Percentiles rank a stretch among this genome's conserved stretches.
phyloP scores from a whole-genome alignment of 2,329 filamentous ascomycete species.

The Paradendryphiella salina region DNA sequence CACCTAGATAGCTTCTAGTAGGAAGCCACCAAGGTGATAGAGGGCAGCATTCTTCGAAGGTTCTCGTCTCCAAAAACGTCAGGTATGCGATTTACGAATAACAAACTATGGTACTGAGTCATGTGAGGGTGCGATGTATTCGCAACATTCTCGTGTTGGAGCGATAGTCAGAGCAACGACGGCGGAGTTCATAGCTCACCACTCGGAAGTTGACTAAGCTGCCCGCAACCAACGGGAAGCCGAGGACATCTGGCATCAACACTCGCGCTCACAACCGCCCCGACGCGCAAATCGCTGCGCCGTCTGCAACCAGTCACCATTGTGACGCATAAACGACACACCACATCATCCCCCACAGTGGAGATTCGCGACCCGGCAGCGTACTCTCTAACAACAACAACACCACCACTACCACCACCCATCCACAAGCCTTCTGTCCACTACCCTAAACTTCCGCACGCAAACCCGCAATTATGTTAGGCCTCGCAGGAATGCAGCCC shows the following conservation, averaged over 20 bases:
- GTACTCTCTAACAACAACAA: too few species aligned
- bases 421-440: too few species aligned
- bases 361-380: conserved; percentile 9
- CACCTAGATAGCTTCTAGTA: not conserved
- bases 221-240: conserved; percentile 23
- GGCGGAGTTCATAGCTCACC: conserved; percentile 16
- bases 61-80: too few species aligned
- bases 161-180: not conserved
- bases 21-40: conserved; percentile 4
- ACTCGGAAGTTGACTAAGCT: conserved; percentile 30
- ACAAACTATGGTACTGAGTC: too few species aligned
- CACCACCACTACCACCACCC: too few species aligned
- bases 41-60: not conserved
- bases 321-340: not conserved
- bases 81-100: too few species aligned
- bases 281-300: conserved; percentile 10
- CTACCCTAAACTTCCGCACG: not conserved
- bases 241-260: conserved; percentile 39
- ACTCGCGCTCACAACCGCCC: conserved; percentile 22
- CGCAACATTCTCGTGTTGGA: not conserved
- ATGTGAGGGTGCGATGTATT: too few species aligned
- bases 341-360: not conserved
- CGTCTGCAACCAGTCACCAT: not conserved
- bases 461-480: conserved; percentile 36
- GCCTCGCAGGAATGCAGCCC: conserved; percentile 67